A percentile compares a stretch with the other conserved stretches of the same genome.
phyloP scores from a whole-genome alignment of 768 basidiomycete species.

The Pulveroboletus frians region DNA sequence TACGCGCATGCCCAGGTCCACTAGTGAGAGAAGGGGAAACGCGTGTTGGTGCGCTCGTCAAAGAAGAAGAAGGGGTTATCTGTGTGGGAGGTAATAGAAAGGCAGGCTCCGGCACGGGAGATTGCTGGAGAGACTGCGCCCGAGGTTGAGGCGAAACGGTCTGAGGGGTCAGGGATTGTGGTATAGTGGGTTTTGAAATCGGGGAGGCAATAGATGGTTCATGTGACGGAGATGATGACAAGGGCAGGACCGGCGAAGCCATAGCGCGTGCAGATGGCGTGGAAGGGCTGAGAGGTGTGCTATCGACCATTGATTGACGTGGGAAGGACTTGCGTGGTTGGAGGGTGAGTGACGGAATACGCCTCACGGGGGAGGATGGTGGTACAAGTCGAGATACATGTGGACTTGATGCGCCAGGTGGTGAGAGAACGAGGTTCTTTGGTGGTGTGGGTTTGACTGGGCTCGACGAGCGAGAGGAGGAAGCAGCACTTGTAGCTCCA shows the following conservation, averaged over 20 bases:
- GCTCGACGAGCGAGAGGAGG: slow-evolving; percentile 59
- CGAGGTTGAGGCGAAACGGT: slow-evolving; percentile 31
- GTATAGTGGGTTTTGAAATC: slow-evolving; percentile 35
- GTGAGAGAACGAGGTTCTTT: slow-evolving; percentile 25
- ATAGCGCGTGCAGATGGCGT: slow-evolving; percentile 24
- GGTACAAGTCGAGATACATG: slow-evolving; percentile 29
- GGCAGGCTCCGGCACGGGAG: slow-evolving; percentile 11
- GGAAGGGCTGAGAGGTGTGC: slow-evolving; percentile 28
- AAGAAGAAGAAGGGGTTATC: slow-evolving; percentile 15
- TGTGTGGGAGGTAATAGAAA: slow-evolving; percentile 11
- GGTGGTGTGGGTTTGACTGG: slow-evolving; percentile 44
- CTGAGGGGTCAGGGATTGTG: slow-evolving; percentile 32
- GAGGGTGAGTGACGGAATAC: slow-evolving; percentile 40
- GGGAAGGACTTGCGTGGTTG: slow-evolving; percentile 49
- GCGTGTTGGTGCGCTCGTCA: slow-evolving; percentile 5
- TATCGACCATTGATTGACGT: slow-evolving; percentile 38
- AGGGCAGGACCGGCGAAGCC: slow-evolving; percentile 11
- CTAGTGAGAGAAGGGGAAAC: slow-evolving; percentile 2
- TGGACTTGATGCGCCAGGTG: slow-evolving; percentile 27
- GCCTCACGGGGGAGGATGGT: slow-evolving; percentile 55
- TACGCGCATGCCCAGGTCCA: slow-evolving; percentile 10
- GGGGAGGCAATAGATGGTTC: slow-evolving; percentile 13
- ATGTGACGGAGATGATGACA: slow-evolving; percentile 18
- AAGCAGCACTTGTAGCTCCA: slow-evolving; percentile 24
- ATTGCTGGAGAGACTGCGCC: slow-evolving; percentile 16